Conservation (phyloP, 768 basidiomycete genomes). For the Leccinum olivaceopallidum region DNA sequence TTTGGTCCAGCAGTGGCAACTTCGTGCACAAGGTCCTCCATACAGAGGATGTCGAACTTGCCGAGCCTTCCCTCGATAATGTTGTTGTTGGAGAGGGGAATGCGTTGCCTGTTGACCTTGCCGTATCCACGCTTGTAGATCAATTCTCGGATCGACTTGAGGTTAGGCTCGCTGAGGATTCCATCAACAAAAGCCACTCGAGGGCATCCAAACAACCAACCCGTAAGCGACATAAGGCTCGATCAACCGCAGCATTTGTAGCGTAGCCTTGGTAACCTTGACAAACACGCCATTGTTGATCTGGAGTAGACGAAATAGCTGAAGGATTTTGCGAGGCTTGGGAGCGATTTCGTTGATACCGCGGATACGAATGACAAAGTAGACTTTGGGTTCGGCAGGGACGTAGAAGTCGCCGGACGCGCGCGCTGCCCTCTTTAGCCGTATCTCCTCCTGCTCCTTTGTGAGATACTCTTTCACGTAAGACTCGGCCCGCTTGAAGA, state of each 20-base stretch:
- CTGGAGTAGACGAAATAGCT: slow-evolving; percentile 96
- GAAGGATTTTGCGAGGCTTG: slow-evolving; percentile 98
- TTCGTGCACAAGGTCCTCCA: slow-evolving; percentile 98
- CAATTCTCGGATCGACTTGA: slow-evolving; percentile 94
- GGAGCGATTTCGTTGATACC: slow-evolving; percentile 99
- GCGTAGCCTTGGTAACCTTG: slow-evolving; percentile 93
- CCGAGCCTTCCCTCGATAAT: slow-evolving; percentile 91
- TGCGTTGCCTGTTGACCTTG: slow-evolving; percentile 96
- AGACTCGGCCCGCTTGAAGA: slow-evolving; percentile 98
- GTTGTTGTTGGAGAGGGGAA: slow-evolving; percentile 91
- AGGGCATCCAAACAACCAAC: slow-evolving; percentile 41
- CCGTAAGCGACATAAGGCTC: slow-evolving; percentile 99
- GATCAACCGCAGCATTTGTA: slow-evolving; percentile 97
- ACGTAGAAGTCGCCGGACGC: slow-evolving; percentile 96
- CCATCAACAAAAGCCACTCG: slow-evolving; percentile 4
- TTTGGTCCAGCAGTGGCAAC: slow-evolving; percentile 94
- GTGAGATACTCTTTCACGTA: slow-evolving; percentile 96
- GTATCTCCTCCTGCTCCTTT: slow-evolving; percentile 95
- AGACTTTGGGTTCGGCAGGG: slow-evolving; percentile 93
- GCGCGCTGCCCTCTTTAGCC: slow-evolving; percentile 91
- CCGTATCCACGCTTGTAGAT: slow-evolving; percentile 99
- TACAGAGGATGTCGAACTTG: slow-evolving; percentile 93
- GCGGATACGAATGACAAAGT: slow-evolving; percentile 96
- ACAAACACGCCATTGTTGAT: slow-evolving; percentile 99
- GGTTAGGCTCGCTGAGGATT: slow-evolving; percentile 79